These are phyloP conservation scores for Farysia itapuensis DNA, from an alignment of 1,284 basidiomycete species.

Conservation along the genomic window DNA sequence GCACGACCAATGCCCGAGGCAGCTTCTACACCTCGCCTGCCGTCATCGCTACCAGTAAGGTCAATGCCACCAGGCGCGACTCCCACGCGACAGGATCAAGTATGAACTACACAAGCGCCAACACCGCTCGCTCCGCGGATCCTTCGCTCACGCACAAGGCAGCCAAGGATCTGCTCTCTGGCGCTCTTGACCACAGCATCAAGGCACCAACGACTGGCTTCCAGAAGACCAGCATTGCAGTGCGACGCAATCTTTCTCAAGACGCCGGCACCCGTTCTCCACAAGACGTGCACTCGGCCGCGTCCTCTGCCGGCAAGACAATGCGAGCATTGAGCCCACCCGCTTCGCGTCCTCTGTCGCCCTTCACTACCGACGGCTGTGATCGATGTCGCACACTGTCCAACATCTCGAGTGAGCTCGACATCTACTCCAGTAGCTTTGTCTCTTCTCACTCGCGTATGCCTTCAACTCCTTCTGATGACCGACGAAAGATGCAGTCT, in stretches of 20 bases:
- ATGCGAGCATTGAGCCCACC: constrained; percentile 32
- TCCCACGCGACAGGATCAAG: constrained; percentile 4
- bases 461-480: constrained; percentile 14
- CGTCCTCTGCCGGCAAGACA: constrained; percentile 45
- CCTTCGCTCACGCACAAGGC: constrained; percentile 29
- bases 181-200: constrained; percentile 8
- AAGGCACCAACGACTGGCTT: no score
- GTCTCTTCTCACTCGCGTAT: constrained; percentile 22
- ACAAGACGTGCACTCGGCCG: constrained; percentile 33
- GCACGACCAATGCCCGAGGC: constrained; percentile 44
- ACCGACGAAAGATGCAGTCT: constrained; percentile 31
- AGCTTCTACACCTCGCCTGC: constrained; percentile 46
- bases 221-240: constrained; percentile 5
- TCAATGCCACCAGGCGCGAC: constrained; percentile 25
- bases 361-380: constrained; percentile 27
- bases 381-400: constrained; percentile 40
- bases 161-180: constrained; percentile 28
- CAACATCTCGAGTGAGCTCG: constrained; percentile 28
- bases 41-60: constrained; percentile 38
- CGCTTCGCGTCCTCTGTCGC: constrained; percentile 18
- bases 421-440: constrained; percentile 29
- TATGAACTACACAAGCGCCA: constrained; percentile 2
- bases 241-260: constrained; percentile 18
- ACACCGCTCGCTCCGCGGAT: constrained; percentile 9
- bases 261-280: constrained; percentile 31